These are phyloP conservation scores for Serendipita sp. DNA, from an alignment of 768 basidiomycete genomes.

Conservation along the genomic window DNA sequence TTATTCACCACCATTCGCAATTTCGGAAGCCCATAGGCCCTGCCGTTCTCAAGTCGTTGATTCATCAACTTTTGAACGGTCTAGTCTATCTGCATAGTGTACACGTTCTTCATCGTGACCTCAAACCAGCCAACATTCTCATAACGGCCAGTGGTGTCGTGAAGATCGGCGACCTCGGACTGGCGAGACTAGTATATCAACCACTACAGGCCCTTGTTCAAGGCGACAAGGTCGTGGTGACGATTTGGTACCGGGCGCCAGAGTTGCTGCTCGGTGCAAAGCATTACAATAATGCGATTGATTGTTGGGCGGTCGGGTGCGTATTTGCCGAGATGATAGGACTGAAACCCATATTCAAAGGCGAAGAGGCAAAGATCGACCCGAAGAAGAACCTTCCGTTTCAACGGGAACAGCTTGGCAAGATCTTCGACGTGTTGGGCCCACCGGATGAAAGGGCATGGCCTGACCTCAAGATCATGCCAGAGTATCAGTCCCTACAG, in stretches of 20 bases:
- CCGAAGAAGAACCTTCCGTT: conserved; percentile 91
- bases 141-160: conserved; percentile 79
- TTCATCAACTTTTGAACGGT: conserved; percentile 89
- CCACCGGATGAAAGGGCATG: conserved; percentile 76
- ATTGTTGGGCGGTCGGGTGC: conserved; percentile 96
- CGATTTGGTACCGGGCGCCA: conserved; percentile 98
- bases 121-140: conserved; percentile 98
- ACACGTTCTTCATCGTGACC: conserved; percentile 91
- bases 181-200: conserved; percentile 80
- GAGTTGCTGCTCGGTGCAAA: conserved; percentile 92
- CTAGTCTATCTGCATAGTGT: conserved; percentile 87
- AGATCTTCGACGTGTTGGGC: conserved; percentile 92
- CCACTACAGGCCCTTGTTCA: conserved; percentile 83
- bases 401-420: conserved; percentile 85
- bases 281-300: conserved; percentile 93
- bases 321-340: conserved; percentile 93
- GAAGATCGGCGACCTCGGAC: conserved; percentile 96
- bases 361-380: conserved; percentile 95
- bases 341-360: conserved; percentile 93
- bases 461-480: conserved; percentile 74
- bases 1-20: conserved; percentile 92
- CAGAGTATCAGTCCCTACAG: conserved; percentile 73
- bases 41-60: conserved; percentile 78
- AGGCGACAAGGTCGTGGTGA: conserved; percentile 97
- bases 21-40: conserved; percentile 59